Percentiles rank a stretch among this genome's conserved stretches.
Evolutionary conservation across 2,329 filamentous ascomycete species (phyloP).

Genomic region (Fusarium subtropicale): DNA sequence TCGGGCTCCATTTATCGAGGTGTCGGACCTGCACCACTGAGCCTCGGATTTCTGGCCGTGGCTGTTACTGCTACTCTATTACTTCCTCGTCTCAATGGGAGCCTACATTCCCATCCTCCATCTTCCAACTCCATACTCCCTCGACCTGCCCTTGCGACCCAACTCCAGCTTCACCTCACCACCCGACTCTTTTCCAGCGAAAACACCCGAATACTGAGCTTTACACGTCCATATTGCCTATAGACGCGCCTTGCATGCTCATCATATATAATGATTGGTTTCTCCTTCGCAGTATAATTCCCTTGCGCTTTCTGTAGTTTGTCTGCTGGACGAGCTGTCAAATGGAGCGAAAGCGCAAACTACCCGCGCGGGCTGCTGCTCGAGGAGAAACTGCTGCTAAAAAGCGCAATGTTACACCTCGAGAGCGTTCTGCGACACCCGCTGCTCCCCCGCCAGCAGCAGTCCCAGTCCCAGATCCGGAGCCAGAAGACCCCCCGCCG

Average conservation of each 20-base stretch:
- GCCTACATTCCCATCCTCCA: slow-evolving; percentile 33
- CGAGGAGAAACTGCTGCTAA: slow-evolving; percentile 70
- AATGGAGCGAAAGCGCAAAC: slow-evolving; percentile 75
- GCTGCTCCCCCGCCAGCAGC: slow-evolving; percentile 52
- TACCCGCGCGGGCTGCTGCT: slow-evolving; percentile 71
- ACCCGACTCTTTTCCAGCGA: not conserved
- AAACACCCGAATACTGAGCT: slow-evolving; percentile 6
- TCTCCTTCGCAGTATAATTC: slow-evolving; percentile 39
- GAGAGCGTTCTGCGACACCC: slow-evolving; percentile 64
- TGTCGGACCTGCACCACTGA: slow-evolving; percentile 34
- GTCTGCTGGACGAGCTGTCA: slow-evolving; percentile 25
- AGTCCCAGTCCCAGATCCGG: slow-evolving; percentile 40
- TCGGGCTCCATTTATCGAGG: slow-evolving; percentile 37
- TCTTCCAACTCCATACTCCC: slow-evolving; percentile 32
- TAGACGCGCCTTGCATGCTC: slow-evolving; percentile 48
- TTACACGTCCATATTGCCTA: slow-evolving; percentile 26
- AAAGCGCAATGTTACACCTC: slow-evolving; percentile 68
- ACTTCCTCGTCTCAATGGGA: slow-evolving; percentile 36
- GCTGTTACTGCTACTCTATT: slow-evolving; percentile 36
- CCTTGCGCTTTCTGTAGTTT: slow-evolving; percentile 26
- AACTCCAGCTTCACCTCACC: slow-evolving; percentile 19
- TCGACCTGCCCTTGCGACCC: slow-evolving; percentile 17
- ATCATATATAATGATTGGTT: slow-evolving; percentile 50
- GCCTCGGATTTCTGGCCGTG: slow-evolving; percentile 39
- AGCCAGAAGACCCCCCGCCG: slow-evolving; percentile 50